Conservation (phyloP, 148 eudicot genomes). For the Arbutus unedo region DNA sequence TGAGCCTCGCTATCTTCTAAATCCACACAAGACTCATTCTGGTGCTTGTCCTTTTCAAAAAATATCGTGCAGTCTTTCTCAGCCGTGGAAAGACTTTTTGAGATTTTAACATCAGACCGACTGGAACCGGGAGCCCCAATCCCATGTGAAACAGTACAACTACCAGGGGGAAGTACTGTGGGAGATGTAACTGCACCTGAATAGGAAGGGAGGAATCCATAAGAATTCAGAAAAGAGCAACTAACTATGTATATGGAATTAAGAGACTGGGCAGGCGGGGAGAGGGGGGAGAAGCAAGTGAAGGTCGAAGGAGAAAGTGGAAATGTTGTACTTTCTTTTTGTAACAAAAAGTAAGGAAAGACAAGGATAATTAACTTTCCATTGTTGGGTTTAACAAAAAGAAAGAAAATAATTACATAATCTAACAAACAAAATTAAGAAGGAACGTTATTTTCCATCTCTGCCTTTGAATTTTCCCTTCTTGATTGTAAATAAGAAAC, state of each 20-base stretch:
- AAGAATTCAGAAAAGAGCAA: not conserved
- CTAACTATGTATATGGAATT: not conserved
- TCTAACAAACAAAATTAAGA: not conserved
- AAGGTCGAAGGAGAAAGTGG: not conserved
- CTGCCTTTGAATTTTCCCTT: not conserved
- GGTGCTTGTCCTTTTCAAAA: constrained; percentile 58
- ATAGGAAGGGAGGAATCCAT: constrained; percentile 4
- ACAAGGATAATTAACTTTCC: not conserved
- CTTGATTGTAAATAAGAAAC: not conserved
- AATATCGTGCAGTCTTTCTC: constrained; percentile 42
- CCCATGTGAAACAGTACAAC: constrained; percentile 51
- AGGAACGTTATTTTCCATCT: not conserved
- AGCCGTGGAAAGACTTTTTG: constrained; percentile 36
- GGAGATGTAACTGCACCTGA: constrained; percentile 97
- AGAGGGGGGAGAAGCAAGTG: not conserved
- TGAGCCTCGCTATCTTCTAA: constrained; percentile 73
- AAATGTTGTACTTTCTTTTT: not conserved
- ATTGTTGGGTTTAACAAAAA: not conserved
- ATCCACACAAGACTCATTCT: constrained; percentile 40
- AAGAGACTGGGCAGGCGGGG: too few species aligned
- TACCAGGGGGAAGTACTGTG: constrained; percentile 58
- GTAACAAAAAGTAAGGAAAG: not conserved
- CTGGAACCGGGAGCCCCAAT: constrained; percentile 59
- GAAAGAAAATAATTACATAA: not conserved
- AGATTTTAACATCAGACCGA: constrained; percentile 44